Evolutionary conservation across 2,329 filamentous ascomycete species (phyloP).

Genomic region (Aspergillus alliaceus): DNA sequence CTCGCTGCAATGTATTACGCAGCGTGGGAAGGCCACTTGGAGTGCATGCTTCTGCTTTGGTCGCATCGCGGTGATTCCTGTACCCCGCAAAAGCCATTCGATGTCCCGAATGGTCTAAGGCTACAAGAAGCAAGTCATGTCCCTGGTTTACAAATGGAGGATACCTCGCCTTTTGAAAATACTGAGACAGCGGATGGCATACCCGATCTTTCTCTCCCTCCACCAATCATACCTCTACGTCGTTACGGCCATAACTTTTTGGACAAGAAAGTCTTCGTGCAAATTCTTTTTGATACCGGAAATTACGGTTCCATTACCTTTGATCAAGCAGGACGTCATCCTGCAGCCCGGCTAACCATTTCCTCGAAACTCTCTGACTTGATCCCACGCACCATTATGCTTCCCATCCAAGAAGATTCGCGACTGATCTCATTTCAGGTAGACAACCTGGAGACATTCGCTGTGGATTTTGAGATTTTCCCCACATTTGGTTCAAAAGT

Average conservation of each 20-base stretch:
- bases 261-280: conserved; percentile 94
- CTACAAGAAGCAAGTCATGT: conserved; percentile 26
- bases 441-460: conserved; percentile 87
- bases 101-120: conserved; percentile 35
- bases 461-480: conserved; percentile 96
- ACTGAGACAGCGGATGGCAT: conserved; percentile 79
- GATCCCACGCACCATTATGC: conserved; percentile 91
- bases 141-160: conserved; percentile 28
- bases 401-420: conserved; percentile 95
- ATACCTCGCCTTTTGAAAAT: conserved; percentile 55
- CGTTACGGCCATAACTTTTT: conserved; percentile 98
- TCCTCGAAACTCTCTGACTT: conserved; percentile 95
- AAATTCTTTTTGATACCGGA: conserved; percentile 81
- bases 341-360: conserved; percentile 89
- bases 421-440: conserved; percentile 93
- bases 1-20: conserved; percentile 97
- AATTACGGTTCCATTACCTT: conserved; percentile 74
- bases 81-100: conserved; percentile 30
- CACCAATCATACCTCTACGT: conserved; percentile 90
- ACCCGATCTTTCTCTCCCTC: conserved; percentile 85
- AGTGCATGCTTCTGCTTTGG: conserved; percentile 84
- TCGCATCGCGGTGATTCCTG: conserved; percentile 30
- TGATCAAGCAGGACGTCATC: conserved; percentile 95
- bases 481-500: conserved; percentile 97
- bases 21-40: conserved; percentile 93